Evolutionary conservation across 2,329 filamentous ascomycete genomes (phyloP).

Genomic region (Lasiodiplodia sp.): DNA sequence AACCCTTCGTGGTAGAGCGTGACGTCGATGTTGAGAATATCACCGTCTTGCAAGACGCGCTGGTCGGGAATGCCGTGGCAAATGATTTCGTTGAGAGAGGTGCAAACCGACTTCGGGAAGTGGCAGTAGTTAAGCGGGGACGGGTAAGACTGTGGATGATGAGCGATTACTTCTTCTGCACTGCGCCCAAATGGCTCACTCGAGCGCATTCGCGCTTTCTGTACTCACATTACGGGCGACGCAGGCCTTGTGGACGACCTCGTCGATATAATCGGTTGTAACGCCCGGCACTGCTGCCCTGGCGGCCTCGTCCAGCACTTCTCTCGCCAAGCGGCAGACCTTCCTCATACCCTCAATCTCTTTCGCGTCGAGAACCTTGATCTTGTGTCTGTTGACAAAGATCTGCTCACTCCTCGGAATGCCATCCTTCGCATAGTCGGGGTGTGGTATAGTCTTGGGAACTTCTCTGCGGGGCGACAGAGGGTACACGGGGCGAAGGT

Average conservation of each 20-base stretch:
- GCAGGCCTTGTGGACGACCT: constrained; percentile 93
- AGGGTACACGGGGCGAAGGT: constrained; percentile 81
- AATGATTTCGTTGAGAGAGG: constrained; percentile 95
- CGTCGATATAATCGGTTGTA: constrained; percentile 94
- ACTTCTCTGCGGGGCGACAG: constrained; percentile 57
- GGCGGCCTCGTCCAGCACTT: constrained; percentile 92
- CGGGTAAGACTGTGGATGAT: constrained; percentile 77
- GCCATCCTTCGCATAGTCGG: constrained; percentile 88
- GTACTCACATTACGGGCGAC: constrained; percentile 83
- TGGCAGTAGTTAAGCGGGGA: constrained; percentile 94
- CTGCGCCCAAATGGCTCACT: neutral
- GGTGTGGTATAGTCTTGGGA: constrained; percentile 80
- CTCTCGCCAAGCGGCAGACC: constrained; percentile 83
- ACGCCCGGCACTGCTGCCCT: constrained; percentile 86
- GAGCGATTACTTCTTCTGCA: constrained; percentile 31
- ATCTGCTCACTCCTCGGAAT: constrained; percentile 71
- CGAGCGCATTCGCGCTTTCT: neutral
- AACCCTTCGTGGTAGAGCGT: constrained; percentile 93
- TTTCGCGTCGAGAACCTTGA: constrained; percentile 80
- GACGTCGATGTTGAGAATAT: constrained; percentile 97
- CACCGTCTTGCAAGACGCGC: constrained; percentile 84
- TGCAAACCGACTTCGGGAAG: constrained; percentile 98
- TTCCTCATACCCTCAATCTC: constrained; percentile 91
- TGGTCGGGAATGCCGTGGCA: constrained; percentile 98
- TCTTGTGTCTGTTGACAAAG: constrained; percentile 77